These are phyloP conservation scores for Serendipita sp. DNA, from an alignment of 768 basidiomycete species.

Conservation along the genomic window DNA sequence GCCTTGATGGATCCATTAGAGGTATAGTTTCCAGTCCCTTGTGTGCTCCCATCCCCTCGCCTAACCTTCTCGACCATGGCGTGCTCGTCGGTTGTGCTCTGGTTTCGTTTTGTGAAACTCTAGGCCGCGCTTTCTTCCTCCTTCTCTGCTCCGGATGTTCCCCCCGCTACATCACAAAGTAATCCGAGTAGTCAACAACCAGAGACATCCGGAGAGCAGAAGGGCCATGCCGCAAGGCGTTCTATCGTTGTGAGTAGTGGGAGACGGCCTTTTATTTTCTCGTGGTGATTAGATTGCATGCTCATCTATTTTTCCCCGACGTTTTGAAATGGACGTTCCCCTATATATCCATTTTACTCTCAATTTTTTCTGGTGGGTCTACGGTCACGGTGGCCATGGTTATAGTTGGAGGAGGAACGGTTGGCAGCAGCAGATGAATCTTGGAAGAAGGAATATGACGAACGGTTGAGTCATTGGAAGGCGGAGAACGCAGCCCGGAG, in stretches of 20 bases:
- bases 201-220: not conserved
- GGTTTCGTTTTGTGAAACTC: not conserved
- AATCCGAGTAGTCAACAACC: not conserved
- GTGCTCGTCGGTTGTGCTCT: not conserved
- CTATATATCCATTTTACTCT: too few relatives aligned
- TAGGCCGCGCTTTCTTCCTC: not conserved
- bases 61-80: not conserved
- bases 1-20: constrained; percentile 1
- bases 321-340: not conserved
- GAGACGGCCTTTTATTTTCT: too few relatives aligned
- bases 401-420: not conserved
- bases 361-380: too few relatives aligned
- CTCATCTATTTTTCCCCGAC: too few relatives aligned
- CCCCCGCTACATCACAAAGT: not conserved
- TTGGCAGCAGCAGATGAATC: constrained; percentile 23
- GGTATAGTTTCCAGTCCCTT: not conserved
- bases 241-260: not conserved
- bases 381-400: not conserved
- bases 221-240: not conserved
- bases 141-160: not conserved
- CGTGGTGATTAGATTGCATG: too few relatives aligned
- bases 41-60: not conserved
- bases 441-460: constrained; percentile 57
- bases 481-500: constrained; percentile 56
- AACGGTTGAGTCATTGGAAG: constrained; percentile 55